These are phyloP conservation scores for Pestalotiopsis sp. DNA, from an alignment of 2,329 filamentous ascomycete genomes.

Conservation along the genomic window DNA sequence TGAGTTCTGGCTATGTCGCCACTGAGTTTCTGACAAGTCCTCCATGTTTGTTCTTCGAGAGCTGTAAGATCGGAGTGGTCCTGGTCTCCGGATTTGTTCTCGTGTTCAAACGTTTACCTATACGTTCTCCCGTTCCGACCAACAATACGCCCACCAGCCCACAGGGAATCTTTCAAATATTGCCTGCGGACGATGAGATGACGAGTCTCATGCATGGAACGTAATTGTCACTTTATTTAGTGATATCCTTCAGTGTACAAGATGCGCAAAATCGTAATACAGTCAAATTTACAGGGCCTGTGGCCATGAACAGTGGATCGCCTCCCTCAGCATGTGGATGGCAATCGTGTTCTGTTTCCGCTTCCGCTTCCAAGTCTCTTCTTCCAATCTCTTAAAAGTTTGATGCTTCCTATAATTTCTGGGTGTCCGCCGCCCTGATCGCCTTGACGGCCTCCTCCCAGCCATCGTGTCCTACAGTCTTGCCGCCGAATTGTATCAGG, in stretches of 20 bases:
- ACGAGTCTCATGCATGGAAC: neutral
- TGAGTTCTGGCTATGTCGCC: no score
- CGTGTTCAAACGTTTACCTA: neutral
- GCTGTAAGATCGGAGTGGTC: no score
- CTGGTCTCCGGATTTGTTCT: no score
- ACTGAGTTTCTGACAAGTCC: no score
- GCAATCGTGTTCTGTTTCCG: neutral
- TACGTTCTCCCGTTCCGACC: neutral
- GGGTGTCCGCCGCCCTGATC: conserved; percentile 50
- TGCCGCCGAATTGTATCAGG: conserved; percentile 71
- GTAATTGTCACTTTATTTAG: neutral
- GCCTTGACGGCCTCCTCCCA: conserved; percentile 56
- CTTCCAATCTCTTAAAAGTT: neutral
- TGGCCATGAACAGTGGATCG: neutral
- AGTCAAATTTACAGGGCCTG: conserved; percentile 6
- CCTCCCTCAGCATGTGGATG: neutral
- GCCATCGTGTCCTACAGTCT: conserved; percentile 53
- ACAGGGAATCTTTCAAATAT: neutral
- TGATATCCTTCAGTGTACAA: neutral
- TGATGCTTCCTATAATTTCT: conserved; percentile 49
- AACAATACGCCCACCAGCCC: neutral
- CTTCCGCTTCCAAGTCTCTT: neutral
- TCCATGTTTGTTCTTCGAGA: no score
- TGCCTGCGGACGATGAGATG: neutral
- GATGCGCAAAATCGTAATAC: conserved; percentile 9